These are phyloP conservation scores for Cutaneotrichosporon sp. DNA, from an alignment of 1,284 basidiomycete genomes.

Conservation along the genomic window DNA sequence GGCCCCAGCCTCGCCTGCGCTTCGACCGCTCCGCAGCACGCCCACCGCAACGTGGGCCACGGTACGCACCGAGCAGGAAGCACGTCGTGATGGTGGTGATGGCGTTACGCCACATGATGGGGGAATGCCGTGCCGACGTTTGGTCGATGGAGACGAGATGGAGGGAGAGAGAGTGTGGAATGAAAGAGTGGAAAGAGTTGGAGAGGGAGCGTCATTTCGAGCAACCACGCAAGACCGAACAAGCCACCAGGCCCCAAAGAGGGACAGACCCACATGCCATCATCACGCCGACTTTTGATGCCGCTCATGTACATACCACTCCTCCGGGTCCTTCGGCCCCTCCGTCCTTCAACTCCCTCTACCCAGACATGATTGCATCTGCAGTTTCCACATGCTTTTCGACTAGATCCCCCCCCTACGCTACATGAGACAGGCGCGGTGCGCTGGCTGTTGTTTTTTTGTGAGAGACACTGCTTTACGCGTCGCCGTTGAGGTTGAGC, in stretches of 20 bases:
- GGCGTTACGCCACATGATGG: slow-evolving; percentile 49
- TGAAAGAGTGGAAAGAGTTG: background rate
- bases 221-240: too few relatives aligned
- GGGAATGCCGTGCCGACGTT: background rate
- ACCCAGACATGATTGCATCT: background rate
- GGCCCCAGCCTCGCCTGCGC: too few relatives aligned
- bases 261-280: too few relatives aligned
- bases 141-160: background rate
- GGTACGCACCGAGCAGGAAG: slow-evolving; percentile 45
- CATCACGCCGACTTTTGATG: too few relatives aligned
- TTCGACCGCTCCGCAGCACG: too few relatives aligned
- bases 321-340: too few relatives aligned
- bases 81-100: slow-evolving; percentile 46
- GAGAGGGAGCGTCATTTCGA: too few relatives aligned
- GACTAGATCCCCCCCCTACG: background rate
- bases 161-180: background rate
- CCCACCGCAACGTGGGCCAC: too few relatives aligned
- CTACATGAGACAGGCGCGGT: background rate
- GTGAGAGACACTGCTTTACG: background rate
- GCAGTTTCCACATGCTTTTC: background rate
- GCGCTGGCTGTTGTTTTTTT: slow-evolving; percentile 1
- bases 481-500: slow-evolving; percentile 16
- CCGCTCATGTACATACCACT: too few relatives aligned
- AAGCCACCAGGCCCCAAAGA: too few relatives aligned
- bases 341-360: too few relatives aligned